Percentiles rank a stretch among this genome's conserved stretches.
Evolutionary conservation across 192 early-diverging fungal species (phyloP).

Genomic region (Dissophora ornata): DNA sequence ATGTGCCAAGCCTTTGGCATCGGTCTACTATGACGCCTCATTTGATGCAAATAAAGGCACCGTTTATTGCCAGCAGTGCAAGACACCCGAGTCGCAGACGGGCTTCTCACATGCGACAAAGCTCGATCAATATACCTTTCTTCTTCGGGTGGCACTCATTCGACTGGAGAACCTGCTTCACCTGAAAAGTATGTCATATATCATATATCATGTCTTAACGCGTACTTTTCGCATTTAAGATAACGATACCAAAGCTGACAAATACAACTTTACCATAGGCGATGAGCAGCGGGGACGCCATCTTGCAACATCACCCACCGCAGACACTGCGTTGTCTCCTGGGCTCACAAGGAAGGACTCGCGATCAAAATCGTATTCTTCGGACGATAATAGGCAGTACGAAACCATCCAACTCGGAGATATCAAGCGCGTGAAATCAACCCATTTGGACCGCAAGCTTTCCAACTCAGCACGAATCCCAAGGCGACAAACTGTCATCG

Average conservation of each 20-base stretch:
- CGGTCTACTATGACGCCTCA: slow-evolving; percentile 62
- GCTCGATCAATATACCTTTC: slow-evolving; percentile 90
- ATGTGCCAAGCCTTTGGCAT: slow-evolving; percentile 57
- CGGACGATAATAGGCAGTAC: slow-evolving; percentile 50
- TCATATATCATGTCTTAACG: too few species aligned
- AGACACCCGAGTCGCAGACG: slow-evolving; percentile 52
- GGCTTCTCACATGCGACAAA: slow-evolving; percentile 83
- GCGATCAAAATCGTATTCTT: slow-evolving; percentile 57
- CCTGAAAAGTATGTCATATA: slow-evolving; percentile 45
- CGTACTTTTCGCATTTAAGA: neutral
- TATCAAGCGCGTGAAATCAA: slow-evolving; percentile 68
- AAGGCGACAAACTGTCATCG: slow-evolving; percentile 64
- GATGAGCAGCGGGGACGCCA: slow-evolving; percentile 36
- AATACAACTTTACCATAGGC: neutral
- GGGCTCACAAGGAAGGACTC: slow-evolving; percentile 55
- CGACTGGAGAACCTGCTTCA: slow-evolving; percentile 83
- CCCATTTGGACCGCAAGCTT: slow-evolving; percentile 59
- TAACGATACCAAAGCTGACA: neutral
- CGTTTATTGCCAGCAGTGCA: slow-evolving; percentile 67
- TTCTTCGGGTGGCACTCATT: slow-evolving; percentile 86
- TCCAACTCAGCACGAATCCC: slow-evolving; percentile 59
- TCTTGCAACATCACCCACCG: slow-evolving; percentile 12
- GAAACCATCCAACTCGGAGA: slow-evolving; percentile 58
- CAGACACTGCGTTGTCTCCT: neutral
- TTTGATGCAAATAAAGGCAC: slow-evolving; percentile 55